phyloP scores from a whole-genome alignment of 768 basidiomycete genomes.

The Asterophora lycoperdoides region DNA sequence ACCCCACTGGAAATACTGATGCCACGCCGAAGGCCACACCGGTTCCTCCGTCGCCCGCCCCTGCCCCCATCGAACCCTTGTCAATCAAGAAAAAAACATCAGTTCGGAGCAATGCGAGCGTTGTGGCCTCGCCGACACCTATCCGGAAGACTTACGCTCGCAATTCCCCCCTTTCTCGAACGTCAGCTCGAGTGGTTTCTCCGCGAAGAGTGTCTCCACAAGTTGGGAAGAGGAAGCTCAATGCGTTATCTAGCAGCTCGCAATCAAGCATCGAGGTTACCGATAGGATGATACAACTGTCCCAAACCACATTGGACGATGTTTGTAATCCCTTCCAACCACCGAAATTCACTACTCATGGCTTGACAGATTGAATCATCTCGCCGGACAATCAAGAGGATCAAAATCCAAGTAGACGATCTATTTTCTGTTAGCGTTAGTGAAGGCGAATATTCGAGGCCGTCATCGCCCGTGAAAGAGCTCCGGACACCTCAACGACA shows the following conservation, averaged over 20 bases:
- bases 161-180: constrained; percentile 50
- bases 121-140: constrained; percentile 34
- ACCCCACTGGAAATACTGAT: constrained; percentile 48
- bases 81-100: constrained; percentile 85
- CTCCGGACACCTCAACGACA: constrained; percentile 43
- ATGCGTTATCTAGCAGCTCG: constrained; percentile 22
- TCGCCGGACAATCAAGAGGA: constrained; percentile 66
- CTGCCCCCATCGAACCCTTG: constrained; percentile 62
- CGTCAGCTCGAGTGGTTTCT: constrained; percentile 39
- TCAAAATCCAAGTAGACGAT: constrained; percentile 65
- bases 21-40: constrained; percentile 44
- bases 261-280: constrained; percentile 31
- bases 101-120: constrained; percentile 40
- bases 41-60: constrained; percentile 28
- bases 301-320: constrained; percentile 59
- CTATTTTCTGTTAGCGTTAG: constrained; percentile 22
- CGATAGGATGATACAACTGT: constrained; percentile 44
- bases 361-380: constrained; percentile 62
- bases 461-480: constrained; percentile 57
- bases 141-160: constrained; percentile 40
- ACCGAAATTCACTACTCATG: neutral
- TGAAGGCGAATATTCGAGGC: constrained; percentile 36
- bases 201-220: constrained; percentile 56
- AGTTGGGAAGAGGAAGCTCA: constrained; percentile 35
- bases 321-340: constrained; percentile 36